Base-by-base conservation (phyloP, 2,329 filamentous ascomycete species). In the Fusarium begoniae region DNA sequence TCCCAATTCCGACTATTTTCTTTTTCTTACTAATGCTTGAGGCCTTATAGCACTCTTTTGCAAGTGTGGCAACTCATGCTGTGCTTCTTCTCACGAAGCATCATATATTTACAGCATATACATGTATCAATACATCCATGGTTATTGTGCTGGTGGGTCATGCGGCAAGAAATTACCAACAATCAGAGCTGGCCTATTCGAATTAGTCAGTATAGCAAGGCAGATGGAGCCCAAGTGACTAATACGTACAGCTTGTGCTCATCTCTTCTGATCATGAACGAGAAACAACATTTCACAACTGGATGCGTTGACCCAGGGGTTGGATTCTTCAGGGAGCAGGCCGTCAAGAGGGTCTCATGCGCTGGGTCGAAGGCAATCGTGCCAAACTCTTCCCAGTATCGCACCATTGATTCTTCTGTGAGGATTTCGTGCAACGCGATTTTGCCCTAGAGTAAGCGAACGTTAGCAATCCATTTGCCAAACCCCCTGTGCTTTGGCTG, bases 371-470 rank as follows among this genome's bases (percentile, higher is more conserved):
- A 99, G 15, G 96, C 97, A 78, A 99, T 98, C 10, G 95, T 96
- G 57, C 96, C 95, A 80, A 99, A 99, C 79, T 99, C 98, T 83
- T 99, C 96, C 96, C 96, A 99, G 80, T 99, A 99, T 78, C 94
- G 94, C 62, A 98, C 96, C 69, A 98, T 90, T 45, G 95, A 97
- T 70, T 97, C 94, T 84, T 99, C 96, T 6, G 94, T 95, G 50
- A 99, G 90, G 72, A 99, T 97, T 81, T 99, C 95, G 81, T 99
- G 96, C 54, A 99, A 89, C 18, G 96, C 94, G 73, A 98, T 92
- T 79, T 97, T 97, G 70, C 96, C 96, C 95, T 98, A 70, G 54
- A 60, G 44, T 62, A 32, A 69, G 66, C 51, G 47, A 70, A 40
- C n/a, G 57, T 76, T 58, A 78, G 68, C 63, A 73, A 67, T 60